Conservation (phyloP, 345 rosid species). For the Salix udensis region DNA sequence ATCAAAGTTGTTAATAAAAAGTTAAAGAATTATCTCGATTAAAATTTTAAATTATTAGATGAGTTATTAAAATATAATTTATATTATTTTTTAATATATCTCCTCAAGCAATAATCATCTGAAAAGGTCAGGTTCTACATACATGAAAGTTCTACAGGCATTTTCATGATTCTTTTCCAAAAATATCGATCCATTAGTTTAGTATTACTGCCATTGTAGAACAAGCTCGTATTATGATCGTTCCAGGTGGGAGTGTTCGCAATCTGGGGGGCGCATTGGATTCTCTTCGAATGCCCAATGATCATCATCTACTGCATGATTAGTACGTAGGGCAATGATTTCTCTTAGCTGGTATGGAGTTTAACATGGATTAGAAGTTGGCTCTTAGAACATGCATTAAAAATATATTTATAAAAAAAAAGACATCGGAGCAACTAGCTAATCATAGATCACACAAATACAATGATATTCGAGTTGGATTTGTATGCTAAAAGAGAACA, state of each 20-base stretch:
- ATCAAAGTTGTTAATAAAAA: not conserved
- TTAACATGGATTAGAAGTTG: not conserved
- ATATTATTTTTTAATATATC: too few relatives aligned
- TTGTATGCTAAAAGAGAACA: not conserved
- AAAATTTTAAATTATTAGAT: too few relatives aligned
- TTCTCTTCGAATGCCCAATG: slow-evolving; percentile 20
- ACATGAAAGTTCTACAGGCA: too few relatives aligned
- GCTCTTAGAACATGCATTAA: not conserved
- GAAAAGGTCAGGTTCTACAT: too few relatives aligned
- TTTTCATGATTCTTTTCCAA: too few relatives aligned
- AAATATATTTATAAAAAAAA: not conserved
- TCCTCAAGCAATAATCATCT: too few relatives aligned
- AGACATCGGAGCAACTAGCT: slow-evolving; percentile 5
- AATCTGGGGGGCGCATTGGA: slow-evolving; percentile 29
- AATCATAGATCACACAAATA: slow-evolving; percentile 5
- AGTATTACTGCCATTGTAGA: not conserved
- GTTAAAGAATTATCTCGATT: rapidly evolving
- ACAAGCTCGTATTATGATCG: not conserved
- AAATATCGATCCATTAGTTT: not conserved
- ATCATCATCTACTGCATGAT: not conserved
- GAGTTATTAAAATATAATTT: rapidly evolving
- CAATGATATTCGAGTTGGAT: slow-evolving; percentile 19
- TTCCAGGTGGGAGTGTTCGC: slow-evolving; percentile 24
- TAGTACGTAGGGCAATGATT: not conserved
- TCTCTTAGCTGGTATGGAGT: slow-evolving; percentile 17